phyloP scores from a whole-genome alignment of 2,329 filamentous ascomycete genomes.

The Chaetomium strumarium region DNA sequence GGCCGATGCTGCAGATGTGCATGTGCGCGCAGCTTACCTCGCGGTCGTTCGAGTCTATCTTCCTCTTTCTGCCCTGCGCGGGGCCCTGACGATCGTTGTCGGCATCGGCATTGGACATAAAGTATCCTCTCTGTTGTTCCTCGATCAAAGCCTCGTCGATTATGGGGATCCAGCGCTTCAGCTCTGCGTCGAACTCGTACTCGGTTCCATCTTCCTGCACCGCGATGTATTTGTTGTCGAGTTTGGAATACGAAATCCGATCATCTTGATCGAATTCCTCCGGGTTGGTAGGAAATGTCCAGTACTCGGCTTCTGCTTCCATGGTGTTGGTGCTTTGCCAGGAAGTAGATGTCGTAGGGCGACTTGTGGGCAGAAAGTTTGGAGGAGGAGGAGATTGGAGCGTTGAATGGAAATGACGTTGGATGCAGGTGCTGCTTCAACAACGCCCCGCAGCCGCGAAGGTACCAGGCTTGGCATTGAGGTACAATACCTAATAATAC shows the following conservation, averaged over 20 bases:
- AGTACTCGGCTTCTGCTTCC: conserved; percentile 26
- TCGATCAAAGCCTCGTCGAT: conserved; percentile 32
- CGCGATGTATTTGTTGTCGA: conserved; percentile 75
- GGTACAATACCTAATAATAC: background rate
- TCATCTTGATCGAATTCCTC: conserved; percentile 70
- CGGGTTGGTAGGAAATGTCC: conserved; percentile 53
- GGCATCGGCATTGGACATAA: conserved; percentile 5
- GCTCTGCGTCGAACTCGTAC: conserved; percentile 69
- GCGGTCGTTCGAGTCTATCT: conserved; percentile 34
- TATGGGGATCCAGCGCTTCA: conserved; percentile 67
- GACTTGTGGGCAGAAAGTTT: background rate
- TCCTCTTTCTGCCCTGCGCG: conserved; percentile 37
- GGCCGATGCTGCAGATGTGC: conserved; percentile 18
- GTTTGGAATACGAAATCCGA: conserved; percentile 79
- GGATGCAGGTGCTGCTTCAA: background rate
- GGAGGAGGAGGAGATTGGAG: background rate
- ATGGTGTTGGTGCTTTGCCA: conserved; percentile 5
- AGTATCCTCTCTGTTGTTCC: conserved; percentile 27
- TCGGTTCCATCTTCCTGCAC: conserved; percentile 81
- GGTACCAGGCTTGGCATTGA: background rate
- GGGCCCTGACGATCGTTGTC: conserved; percentile 19
- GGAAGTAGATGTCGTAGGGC: background rate
- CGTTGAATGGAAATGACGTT: conserved; percentile 1
- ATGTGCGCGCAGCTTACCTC: conserved; percentile 39
- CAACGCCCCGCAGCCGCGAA: background rate